Evolutionary conservation across 495 filamentous ascomycete species (phyloP), one percentile per base, ranked within the genome.

Genomic region (Bryoglossum gracile): DNA sequence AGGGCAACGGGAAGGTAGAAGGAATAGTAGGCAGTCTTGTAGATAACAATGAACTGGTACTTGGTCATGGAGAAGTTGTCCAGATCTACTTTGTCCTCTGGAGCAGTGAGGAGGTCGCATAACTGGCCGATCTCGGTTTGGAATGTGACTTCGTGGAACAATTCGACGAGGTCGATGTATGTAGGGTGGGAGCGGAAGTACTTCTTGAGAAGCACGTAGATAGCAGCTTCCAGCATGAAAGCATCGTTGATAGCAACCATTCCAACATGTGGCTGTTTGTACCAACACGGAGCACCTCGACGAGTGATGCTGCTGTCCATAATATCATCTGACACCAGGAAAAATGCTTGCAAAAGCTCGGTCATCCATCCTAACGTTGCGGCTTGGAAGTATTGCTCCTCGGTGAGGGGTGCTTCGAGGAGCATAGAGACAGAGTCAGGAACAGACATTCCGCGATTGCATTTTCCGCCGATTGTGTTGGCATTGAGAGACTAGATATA

Each of bases 1-100:
- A 96, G 76, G 5, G 87, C 91, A n/a, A 98, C 89, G 30, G 92
- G 92, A 0, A 98, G 85, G 72, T 97, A 97, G 78, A 98, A 98
- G 61, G 80, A 87, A 75, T 98, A 98, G 72, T 91, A 98, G 30
- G 92, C 94, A 23, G 94, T 98, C 79, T 98, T 98, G 81, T 89
- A 96, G 69, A 90, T 87, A 66, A 98, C 92, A 63, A 98, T 98
- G 76, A 97, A 98, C 64, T 74, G 83, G 76, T 94, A 94, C 74
- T 97, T 98, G 55, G 92, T 78, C 67, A 94, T 73, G 65, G 78
- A 84, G 78, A 98, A 98, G 71, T 91, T 90, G 75, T 84, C 72
- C 45, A 98, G 82, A 68, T 98, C 79, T 53, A 94, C 76, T 25
- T 82, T 72, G 64, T 96, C 90, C 68, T 98, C 92, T 32, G 92